Percentiles rank a stretch among this genome's conserved stretches.
Evolutionary conservation across 352 stramenopile genomes (phyloP).

Genomic region (Thraustochytrium sp.): DNA sequence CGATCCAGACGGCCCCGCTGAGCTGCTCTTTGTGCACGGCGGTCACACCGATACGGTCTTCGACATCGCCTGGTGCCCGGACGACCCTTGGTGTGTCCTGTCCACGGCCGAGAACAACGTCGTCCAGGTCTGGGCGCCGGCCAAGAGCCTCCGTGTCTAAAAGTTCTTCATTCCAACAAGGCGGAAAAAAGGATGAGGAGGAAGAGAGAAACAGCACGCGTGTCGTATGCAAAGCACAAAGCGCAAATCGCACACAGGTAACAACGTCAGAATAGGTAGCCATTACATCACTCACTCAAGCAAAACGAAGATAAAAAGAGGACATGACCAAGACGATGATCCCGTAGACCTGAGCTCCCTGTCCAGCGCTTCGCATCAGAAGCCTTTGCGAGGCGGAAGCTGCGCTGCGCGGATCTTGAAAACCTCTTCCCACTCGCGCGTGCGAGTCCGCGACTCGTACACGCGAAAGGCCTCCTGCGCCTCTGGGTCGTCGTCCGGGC

Average conservation of each 20-base stretch:
- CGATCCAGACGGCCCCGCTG: slow-evolving; percentile 92
- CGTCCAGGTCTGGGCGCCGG: slow-evolving; percentile 53
- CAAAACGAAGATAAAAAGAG: too few species aligned
- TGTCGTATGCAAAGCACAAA: too few species aligned
- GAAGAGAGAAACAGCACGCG: too few species aligned
- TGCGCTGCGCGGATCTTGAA: not conserved
- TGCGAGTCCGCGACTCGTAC: not conserved
- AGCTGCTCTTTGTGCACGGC: slow-evolving; percentile 98
- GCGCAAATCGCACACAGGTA: too few species aligned
- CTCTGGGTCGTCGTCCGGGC: not conserved
- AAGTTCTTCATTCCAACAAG: too few species aligned
- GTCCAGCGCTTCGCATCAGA: too few species aligned
- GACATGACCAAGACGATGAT: too few species aligned
- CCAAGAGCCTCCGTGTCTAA: slow-evolving; percentile 1
- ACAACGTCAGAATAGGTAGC: too few species aligned
- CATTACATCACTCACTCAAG: too few species aligned
- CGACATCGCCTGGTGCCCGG: slow-evolving; percentile 90
- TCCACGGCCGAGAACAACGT: slow-evolving; percentile 98
- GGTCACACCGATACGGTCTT: slow-evolving; percentile 96
- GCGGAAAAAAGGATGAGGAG: too few species aligned
- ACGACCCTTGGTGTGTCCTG: slow-evolving; percentile 89
- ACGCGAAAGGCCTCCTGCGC: not conserved
- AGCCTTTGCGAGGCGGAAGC: too few species aligned
- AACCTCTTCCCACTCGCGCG: not conserved
- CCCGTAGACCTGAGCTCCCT: too few species aligned